A percentile compares a stretch with the other conserved stretches of the same genome.
Evolutionary conservation across 2,329 filamentous ascomycete genomes (phyloP).

Genomic region (Colletotrichum orchidophilum): DNA sequence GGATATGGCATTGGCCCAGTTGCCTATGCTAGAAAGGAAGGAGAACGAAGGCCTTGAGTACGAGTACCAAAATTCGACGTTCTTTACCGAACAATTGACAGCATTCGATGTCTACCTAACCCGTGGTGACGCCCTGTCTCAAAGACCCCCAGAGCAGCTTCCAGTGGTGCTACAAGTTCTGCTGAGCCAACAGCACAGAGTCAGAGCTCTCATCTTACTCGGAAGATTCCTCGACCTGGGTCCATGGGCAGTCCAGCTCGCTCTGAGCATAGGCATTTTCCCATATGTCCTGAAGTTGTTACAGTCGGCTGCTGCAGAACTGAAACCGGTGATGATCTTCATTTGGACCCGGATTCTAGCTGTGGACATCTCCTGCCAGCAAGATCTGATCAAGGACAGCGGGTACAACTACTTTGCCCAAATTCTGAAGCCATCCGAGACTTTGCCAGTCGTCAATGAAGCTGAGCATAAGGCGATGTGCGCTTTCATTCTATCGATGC

Average conservation of each 20-base stretch:
- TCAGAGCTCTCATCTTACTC: constrained; percentile 89
- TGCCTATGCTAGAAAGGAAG: constrained; percentile 85
- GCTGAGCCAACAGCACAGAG: constrained; percentile 91
- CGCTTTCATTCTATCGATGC: constrained; percentile 95
- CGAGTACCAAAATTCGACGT: constrained; percentile 92
- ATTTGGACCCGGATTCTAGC: constrained; percentile 98
- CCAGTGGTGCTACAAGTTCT: constrained; percentile 96
- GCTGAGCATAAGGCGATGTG: constrained; percentile 98
- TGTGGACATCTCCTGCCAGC: constrained; percentile 92
- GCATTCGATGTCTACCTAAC: constrained; percentile 96
- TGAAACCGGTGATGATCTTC: constrained; percentile 99
- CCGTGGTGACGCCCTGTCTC: constrained; percentile 80
- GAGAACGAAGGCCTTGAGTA: constrained; percentile 80
- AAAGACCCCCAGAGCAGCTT: constrained; percentile 91
- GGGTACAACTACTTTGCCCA: constrained; percentile 97
- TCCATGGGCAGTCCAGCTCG: constrained; percentile 98
- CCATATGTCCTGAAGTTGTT: constrained; percentile 97
- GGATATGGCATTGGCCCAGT: constrained; percentile 90
- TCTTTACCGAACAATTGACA: constrained; percentile 96
- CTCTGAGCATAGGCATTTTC: constrained; percentile 97
- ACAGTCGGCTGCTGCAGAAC: constrained; percentile 91
- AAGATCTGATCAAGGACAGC: constrained; percentile 94
- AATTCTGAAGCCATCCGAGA: constrained; percentile 86
- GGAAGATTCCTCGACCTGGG: constrained; percentile 95
- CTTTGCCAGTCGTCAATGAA: constrained; percentile 85